These are phyloP conservation scores for Ustilago cynodontis DNA, from an alignment of 1,284 basidiomycete species.

Conservation along the genomic window DNA sequence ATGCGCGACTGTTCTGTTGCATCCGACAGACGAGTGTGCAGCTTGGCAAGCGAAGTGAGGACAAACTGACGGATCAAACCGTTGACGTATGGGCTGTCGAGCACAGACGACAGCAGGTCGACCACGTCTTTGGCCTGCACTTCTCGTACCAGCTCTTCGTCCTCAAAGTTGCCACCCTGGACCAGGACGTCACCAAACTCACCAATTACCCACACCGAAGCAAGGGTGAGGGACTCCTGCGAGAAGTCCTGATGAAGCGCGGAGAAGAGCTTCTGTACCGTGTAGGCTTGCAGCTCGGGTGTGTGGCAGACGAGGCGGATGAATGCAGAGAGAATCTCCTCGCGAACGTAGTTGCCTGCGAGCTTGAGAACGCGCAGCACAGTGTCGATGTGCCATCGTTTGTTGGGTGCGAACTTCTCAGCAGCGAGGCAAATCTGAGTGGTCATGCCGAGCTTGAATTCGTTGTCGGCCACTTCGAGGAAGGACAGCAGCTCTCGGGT, in stretches of 20 bases:
- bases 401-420: conserved; percentile 96
- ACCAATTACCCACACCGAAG: conserved; percentile 94
- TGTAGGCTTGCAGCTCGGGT: conserved; percentile 95
- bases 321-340: conserved; percentile 94
- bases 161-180: conserved; percentile 77
- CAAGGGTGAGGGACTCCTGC: conserved; percentile 92
- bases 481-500: conserved; percentile 93
- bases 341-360: conserved; percentile 97
- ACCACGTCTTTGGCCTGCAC: conserved; percentile 82
- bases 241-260: conserved; percentile 92
- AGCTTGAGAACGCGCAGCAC: conserved; percentile 91
- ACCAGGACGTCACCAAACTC: conserved; percentile 94
- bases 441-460: conserved; percentile 98
- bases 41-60: conserved; percentile 88
- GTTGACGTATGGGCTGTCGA: conserved; percentile 95
- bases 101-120: conserved; percentile 85
- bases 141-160: conserved; percentile 80
- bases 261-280: conserved; percentile 89
- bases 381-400: conserved; percentile 99
- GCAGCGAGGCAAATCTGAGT: conserved; percentile 97
- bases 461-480: conserved; percentile 97
- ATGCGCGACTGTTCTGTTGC: conserved; percentile 79
- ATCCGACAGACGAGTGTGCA: conserved; percentile 79
- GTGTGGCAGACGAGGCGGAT: conserved; percentile 96
- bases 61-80: conserved; percentile 92